phyloP scores from a whole-genome alignment of 495 filamentous ascomycete species.

The Pyrenopolyporus hunteri region DNA sequence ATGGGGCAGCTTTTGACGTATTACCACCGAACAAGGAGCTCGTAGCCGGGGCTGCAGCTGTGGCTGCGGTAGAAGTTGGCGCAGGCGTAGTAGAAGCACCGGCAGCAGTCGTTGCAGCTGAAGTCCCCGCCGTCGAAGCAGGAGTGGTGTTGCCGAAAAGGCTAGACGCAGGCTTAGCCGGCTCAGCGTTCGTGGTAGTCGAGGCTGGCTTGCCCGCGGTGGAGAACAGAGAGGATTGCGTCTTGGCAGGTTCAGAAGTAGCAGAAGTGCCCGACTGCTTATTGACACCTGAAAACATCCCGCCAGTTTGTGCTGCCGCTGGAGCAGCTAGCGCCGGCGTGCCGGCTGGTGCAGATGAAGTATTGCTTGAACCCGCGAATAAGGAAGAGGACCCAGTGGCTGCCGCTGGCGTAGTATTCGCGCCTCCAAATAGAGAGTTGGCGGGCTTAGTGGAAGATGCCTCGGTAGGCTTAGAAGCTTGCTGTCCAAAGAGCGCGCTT shows the following conservation, averaged over 20 bases:
- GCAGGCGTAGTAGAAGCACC: conserved; percentile 19
- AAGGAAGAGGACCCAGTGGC: conserved; percentile 21
- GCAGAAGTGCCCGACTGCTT: conserved; percentile 31
- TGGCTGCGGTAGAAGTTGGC: conserved; percentile 21
- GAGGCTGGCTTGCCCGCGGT: conserved; percentile 18
- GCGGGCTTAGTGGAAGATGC: conserved; percentile 25
- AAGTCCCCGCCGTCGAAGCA: conserved; percentile 30
- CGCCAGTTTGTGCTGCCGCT: conserved; percentile 28
- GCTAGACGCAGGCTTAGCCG: conserved; percentile 38
- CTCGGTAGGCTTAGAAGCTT: conserved; percentile 36
- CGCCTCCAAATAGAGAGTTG: conserved; percentile 11
- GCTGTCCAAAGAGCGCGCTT: conserved; percentile 23
- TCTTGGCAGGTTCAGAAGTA: conserved; percentile 26
- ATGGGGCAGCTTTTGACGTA: conserved; percentile 29
- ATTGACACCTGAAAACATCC: conserved; percentile 35
- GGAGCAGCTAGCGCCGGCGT: conserved; percentile 29
- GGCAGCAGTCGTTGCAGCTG: conserved; percentile 23
- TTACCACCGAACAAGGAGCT: conserved; percentile 23
- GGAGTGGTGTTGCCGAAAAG: conserved; percentile 40
- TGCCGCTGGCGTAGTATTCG: conserved; percentile 19
- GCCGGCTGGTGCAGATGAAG: conserved; percentile 20
- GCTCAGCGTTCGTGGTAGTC: conserved; percentile 23
- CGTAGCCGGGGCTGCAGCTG: conserved; percentile 17
- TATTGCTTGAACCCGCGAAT: conserved; percentile 14
- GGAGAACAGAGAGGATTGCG: conserved; percentile 28